Evolutionary conservation across 2,329 filamentous ascomycete genomes (phyloP).

Genomic region (Biscogniauxia mediterranea): DNA sequence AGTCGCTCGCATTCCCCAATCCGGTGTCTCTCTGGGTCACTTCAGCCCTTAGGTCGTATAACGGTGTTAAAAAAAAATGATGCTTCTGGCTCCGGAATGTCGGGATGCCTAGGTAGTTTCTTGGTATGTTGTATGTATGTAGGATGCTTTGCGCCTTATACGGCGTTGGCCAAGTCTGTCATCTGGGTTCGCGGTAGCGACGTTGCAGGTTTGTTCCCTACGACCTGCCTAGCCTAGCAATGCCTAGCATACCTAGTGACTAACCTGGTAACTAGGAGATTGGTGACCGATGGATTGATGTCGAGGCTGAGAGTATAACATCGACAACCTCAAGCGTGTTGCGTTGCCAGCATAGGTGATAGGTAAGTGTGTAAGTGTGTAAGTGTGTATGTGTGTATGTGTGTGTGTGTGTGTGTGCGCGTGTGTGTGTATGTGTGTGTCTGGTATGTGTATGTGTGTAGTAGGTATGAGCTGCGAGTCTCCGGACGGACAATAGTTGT

Average conservation of each 20-base stretch:
- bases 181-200: background rate
- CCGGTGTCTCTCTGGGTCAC: slow-evolving; percentile 23
- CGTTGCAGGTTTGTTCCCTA: background rate
- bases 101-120: slow-evolving; percentile 7
- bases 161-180: background rate
- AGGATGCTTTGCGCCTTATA: background rate
- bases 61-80: slow-evolving; percentile 8
- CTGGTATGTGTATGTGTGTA: no score
- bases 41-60: slow-evolving; percentile 13
- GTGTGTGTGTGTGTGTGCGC: no score
- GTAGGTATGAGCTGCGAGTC: background rate
- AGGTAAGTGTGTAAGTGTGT: no score
- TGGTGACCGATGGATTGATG: background rate
- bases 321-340: background rate
- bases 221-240: background rate
- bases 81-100: slow-evolving; percentile 20
- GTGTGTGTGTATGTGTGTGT: no score
- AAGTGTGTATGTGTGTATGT: no score
- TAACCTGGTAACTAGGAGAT: background rate
- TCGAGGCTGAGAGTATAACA: background rate
- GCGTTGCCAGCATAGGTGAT: background rate
- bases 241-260: no score
- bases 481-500: background rate
- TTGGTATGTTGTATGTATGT: background rate
- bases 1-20: slow-evolving; percentile 12